Evolutionary conservation across 495 filamentous ascomycete genomes (phyloP).

Genomic region (Trichoderma virens): DNA sequence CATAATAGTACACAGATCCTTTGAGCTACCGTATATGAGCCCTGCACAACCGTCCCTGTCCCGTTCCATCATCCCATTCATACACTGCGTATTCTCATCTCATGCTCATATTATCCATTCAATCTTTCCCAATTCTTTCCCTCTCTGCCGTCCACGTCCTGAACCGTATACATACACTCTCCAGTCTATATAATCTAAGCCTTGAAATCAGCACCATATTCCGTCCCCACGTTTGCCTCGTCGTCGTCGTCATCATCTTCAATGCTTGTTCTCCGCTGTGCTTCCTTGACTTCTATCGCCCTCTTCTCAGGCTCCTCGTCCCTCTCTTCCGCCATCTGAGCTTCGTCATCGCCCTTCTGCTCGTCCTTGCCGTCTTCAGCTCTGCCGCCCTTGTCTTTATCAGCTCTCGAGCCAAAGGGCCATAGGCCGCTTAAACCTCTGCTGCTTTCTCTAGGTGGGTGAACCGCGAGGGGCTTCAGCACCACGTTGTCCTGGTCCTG

Average conservation of each 20-base stretch:
- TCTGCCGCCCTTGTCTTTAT: constrained; percentile 27
- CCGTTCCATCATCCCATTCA: too few species aligned
- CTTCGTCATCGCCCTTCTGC: constrained; percentile 20
- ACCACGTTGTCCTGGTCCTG: constrained; percentile 25
- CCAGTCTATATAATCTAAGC: constrained; percentile 11
- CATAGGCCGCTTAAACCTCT: constrained; percentile 39
- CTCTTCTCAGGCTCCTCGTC: constrained; percentile 24
- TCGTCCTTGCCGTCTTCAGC: constrained; percentile 18
- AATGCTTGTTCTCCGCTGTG: constrained; percentile 44
- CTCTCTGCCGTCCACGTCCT: too few species aligned
- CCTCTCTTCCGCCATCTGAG: constrained; percentile 24
- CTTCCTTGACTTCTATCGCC: constrained; percentile 40
- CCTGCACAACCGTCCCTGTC: too few species aligned
- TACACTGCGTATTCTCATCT: too few species aligned
- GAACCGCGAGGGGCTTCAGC: constrained; percentile 38
- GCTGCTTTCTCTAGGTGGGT: constrained; percentile 31
- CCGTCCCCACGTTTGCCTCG: constrained; percentile 12
- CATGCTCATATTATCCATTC: too few species aligned
- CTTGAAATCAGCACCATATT: background rate
- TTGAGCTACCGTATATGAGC: too few species aligned
- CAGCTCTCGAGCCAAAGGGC: constrained; percentile 35
- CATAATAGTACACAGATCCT: too few species aligned
- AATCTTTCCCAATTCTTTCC: too few species aligned
- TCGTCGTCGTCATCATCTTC: constrained; percentile 52
- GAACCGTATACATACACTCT: too few species aligned